Conservation (phyloP, 306 rosid genomes). For the Acacia confusa region DNA sequence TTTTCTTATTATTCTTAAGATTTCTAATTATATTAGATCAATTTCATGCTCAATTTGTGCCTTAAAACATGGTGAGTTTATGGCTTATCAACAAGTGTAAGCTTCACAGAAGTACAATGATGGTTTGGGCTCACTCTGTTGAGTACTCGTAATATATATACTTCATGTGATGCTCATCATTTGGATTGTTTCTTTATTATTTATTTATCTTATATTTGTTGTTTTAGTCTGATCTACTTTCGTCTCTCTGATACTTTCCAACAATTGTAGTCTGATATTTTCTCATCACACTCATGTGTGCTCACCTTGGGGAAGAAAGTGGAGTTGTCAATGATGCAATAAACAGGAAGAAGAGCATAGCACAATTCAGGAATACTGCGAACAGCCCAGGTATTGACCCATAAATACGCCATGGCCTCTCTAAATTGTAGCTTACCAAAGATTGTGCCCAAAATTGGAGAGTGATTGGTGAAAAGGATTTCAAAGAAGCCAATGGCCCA, state of each 20-base stretch:
- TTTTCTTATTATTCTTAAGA: too few relatives aligned
- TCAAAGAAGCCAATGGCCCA: conserved; percentile 67
- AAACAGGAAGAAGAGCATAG: conserved; percentile 51
- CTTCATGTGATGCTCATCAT: too few relatives aligned
- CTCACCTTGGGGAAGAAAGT: conserved; percentile 66
- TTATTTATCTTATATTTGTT: too few relatives aligned
- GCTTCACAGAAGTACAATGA: not conserved
- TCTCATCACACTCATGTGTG: not conserved
- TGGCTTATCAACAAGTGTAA: not conserved
- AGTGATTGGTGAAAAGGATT: conserved; percentile 44
- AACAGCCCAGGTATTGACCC: conserved; percentile 40
- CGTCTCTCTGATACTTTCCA: too few relatives aligned
- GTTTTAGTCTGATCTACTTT: too few relatives aligned
- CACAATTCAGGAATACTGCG: conserved; percentile 40
- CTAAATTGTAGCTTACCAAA: conserved; percentile 49
- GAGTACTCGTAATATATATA: too few relatives aligned
- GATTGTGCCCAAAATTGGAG: conserved; percentile 46
- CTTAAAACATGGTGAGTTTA: too few relatives aligned
- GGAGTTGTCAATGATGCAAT: conserved; percentile 58
- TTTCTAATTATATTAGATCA: too few relatives aligned
- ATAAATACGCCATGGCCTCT: conserved; percentile 49
- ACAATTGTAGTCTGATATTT: too few relatives aligned
- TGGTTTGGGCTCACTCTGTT: not conserved
- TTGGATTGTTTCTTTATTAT: too few relatives aligned
- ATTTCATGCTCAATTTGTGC: too few relatives aligned